Percentiles rank a stretch among this genome's conserved stretches.
Conservation (phyloP, 1,284 basidiomycete genomes). For the Puccinia novopanici region DNA sequence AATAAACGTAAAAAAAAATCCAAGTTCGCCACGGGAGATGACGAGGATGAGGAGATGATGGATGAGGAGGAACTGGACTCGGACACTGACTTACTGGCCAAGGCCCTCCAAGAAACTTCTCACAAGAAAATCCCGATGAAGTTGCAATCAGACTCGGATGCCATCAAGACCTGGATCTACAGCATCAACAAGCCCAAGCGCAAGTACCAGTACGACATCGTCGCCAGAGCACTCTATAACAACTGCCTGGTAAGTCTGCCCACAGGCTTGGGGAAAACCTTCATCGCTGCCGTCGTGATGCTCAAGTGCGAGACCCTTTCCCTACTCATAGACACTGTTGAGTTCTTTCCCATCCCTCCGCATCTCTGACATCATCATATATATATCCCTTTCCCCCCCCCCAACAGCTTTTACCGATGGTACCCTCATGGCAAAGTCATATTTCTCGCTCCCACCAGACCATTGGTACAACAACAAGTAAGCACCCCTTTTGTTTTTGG, state of each 20-base stretch:
- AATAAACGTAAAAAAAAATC: not conserved
- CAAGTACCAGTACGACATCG: conserved; percentile 94
- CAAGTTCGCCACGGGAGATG: not conserved
- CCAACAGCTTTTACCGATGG: conserved; percentile 72
- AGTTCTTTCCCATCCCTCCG: conserved; percentile 55
- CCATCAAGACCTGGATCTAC: conserved; percentile 84
- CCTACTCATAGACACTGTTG: not conserved
- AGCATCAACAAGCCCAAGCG: conserved; percentile 85
- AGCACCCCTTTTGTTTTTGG: not conserved
- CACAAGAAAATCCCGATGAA: conserved; percentile 65
- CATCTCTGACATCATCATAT: conserved; percentile 54
- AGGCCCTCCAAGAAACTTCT: conserved; percentile 9
- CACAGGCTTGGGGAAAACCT: conserved; percentile 96
- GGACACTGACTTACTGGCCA: conserved; percentile 31
- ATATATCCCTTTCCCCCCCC: too few species aligned
- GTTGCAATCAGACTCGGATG: conserved; percentile 71
- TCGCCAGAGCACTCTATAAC: conserved; percentile 79
- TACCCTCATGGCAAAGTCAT: conserved; percentile 90
- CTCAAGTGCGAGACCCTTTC: conserved; percentile 55
- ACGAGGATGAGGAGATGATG: conserved; percentile 22
- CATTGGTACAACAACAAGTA: conserved; percentile 82
- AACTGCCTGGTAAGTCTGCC: conserved; percentile 94
- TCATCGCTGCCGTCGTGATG: conserved; percentile 96
- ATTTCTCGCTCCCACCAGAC: conserved; percentile 93
- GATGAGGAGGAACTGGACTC: conserved; percentile 26